Base-by-base conservation (phyloP, 805 yeast species). In the Jamesozyma rosinii region DNA sequence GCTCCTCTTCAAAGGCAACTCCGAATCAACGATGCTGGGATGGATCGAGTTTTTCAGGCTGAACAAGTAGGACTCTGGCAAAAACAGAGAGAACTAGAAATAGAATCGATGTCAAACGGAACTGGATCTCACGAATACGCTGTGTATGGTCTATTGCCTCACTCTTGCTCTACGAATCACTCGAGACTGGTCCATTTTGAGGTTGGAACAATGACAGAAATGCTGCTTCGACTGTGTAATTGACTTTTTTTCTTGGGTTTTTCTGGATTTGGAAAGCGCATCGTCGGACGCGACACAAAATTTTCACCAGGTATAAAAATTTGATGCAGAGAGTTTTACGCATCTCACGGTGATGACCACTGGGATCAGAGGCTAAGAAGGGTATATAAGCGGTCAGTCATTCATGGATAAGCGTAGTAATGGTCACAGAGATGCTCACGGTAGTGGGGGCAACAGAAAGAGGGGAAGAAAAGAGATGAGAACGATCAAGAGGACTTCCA, bases 401-500 rank as follows among this genome's bases (percentile, higher is more conserved):
- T 15, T 8, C 4, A 32, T 32, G 35, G 35, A 5, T 32, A 32
- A 32, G 19, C 9, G 15, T 15, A 14, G 30, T 3, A 32, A 42
- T 37, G 34, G 26, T 14, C 11, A 22, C 21, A 44, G 44, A 35
- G 33, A 33, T 6, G 6, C 11, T 1, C 10, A 31, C 17, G 30
- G 8, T 4, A 15, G 20, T 20, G 36, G 3, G 20, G 40, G 38
- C 9, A 15, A 19, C 10, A 51, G 54, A 35, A 66, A 70, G 48
- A 48, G 64, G 48, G 92, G 90, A 2, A 70, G 92, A 58, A 70
- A 70, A 40, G 79, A 78, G 47, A 55, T 77, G 54, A 71, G 92
- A 59, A 67, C 68, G 2, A 75, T 82, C 24, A 74, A 75, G 8
- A 72, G 85, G 62, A 71, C 80, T 3, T 64, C 76, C 15, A 43